Percentiles rank a stretch among this genome's conserved stretches.
These are phyloP conservation scores for Neoboletus subvelutipes DNA, from an alignment of 768 basidiomycete genomes.

Conservation along the genomic window DNA sequence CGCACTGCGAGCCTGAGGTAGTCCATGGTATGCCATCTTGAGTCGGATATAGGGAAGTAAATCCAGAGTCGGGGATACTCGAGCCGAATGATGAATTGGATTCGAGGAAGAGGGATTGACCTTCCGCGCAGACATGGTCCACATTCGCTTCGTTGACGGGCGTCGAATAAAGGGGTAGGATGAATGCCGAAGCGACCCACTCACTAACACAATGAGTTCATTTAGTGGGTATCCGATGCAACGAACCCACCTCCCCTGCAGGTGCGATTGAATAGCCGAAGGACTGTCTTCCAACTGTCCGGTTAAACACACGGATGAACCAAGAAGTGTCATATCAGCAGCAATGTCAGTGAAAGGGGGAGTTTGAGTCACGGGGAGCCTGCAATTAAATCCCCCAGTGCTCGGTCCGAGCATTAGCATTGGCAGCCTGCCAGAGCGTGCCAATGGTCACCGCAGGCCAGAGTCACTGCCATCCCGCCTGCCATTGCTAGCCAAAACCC, in stretches of 20 bases:
- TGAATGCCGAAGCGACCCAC: background rate
- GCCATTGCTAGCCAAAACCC: background rate
- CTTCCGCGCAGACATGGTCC: background rate
- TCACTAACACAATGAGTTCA: background rate
- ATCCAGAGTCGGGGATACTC: no score
- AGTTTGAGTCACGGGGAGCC: background rate
- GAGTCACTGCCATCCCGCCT: background rate
- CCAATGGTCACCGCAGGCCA: background rate
- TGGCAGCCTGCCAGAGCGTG: slow-evolving; percentile 13
- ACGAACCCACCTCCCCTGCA: background rate
- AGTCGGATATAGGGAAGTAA: background rate
- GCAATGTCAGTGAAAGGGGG: background rate
- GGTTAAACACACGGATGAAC: fast-evolving
- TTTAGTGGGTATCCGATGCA: background rate
- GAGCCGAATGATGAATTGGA: background rate
- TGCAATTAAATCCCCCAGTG: background rate
- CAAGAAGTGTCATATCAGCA: background rate
- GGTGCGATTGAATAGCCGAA: background rate
- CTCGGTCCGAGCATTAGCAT: background rate
- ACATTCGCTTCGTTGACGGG: background rate
- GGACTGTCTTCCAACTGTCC: no score
- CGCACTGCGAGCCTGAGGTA: background rate
- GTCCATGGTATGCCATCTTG: background rate
- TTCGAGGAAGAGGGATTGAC: background rate
- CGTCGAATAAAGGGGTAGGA: background rate